Conservation (phyloP, 2,329 filamentous ascomycete species). For the Didymellaceae sp. region DNA sequence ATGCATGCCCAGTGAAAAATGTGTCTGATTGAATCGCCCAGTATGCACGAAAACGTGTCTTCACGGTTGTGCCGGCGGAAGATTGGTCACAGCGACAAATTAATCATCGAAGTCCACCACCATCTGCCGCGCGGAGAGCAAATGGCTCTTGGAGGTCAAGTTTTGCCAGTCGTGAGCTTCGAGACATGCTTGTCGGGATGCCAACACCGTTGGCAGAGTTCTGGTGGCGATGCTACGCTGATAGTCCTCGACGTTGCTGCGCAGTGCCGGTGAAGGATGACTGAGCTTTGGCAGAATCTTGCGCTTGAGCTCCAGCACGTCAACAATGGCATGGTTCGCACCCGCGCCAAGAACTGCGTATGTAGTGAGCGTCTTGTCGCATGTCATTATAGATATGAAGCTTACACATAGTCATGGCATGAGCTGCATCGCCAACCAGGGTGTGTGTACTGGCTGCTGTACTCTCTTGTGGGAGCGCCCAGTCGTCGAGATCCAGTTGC, state of each 20-base stretch:
- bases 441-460: background rate
- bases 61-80: background rate
- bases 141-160: slow-evolving; percentile 3
- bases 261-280: background rate
- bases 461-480: background rate
- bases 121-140: slow-evolving; percentile 9
- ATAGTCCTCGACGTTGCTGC: background rate
- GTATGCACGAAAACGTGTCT: background rate
- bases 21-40: background rate
- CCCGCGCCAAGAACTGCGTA: slow-evolving; percentile 2
- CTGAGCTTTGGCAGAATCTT: background rate
- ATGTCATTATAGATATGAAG: background rate
- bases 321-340: slow-evolving; percentile 15
- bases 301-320: slow-evolving; percentile 4
- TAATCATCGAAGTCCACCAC: slow-evolving; percentile 2
- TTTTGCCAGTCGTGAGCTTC: slow-evolving; percentile 14
- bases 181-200: slow-evolving; percentile 16
- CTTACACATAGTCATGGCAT: slow-evolving; percentile 20
- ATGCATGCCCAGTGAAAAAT: background rate
- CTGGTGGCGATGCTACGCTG: slow-evolving; percentile 4
- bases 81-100: background rate
- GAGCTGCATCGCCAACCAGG: slow-evolving; percentile 15
- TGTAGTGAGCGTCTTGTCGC: background rate
- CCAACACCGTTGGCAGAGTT: slow-evolving; percentile 8
- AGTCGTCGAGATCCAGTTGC: slow-evolving; percentile 18